A percentile compares a stretch with the other conserved stretches of the same genome.
phyloP scores from a whole-genome alignment of 257 asterid species.

The Vinca minor region DNA sequence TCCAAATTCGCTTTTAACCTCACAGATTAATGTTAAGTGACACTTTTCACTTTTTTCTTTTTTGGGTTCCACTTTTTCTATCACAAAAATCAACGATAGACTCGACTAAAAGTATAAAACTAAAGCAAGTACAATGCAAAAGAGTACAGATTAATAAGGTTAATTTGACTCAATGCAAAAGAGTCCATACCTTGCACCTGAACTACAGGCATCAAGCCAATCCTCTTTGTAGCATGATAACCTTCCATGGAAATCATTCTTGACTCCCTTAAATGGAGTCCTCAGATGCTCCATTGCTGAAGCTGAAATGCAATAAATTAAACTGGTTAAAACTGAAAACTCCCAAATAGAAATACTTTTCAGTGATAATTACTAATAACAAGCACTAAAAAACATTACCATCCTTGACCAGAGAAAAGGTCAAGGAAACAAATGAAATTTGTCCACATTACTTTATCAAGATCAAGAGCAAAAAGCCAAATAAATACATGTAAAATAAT shows the following conservation, averaged over 20 bases:
- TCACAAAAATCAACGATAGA: no score
- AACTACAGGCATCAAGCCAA: conserved; percentile 39
- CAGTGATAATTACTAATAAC: no score
- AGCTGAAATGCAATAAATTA: conserved; percentile 17
- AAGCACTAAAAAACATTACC: neutral
- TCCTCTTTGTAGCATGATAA: conserved; percentile 32
- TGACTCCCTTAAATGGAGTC: conserved; percentile 36
- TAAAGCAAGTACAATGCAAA: no score
- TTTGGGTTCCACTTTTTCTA: no score
- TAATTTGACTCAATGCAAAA: neutral
- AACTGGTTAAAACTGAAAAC: conserved; percentile 2
- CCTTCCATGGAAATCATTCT: conserved; percentile 37
- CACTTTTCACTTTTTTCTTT: no score
- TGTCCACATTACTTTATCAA: neutral
- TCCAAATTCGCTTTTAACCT: no score
- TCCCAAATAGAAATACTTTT: neutral
- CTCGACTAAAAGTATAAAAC: no score
- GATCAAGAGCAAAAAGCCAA: neutral
- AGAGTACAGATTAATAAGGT: no score
- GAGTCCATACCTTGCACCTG: conserved; percentile 57
- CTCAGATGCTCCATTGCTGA: conserved; percentile 23
- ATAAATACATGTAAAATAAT: neutral
- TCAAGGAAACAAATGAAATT: neutral
- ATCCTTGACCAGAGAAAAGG: neutral
- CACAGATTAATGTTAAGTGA: no score